Conservation (phyloP, 2,329 filamentous ascomycete species). For the Microcyclosporella mali region DNA sequence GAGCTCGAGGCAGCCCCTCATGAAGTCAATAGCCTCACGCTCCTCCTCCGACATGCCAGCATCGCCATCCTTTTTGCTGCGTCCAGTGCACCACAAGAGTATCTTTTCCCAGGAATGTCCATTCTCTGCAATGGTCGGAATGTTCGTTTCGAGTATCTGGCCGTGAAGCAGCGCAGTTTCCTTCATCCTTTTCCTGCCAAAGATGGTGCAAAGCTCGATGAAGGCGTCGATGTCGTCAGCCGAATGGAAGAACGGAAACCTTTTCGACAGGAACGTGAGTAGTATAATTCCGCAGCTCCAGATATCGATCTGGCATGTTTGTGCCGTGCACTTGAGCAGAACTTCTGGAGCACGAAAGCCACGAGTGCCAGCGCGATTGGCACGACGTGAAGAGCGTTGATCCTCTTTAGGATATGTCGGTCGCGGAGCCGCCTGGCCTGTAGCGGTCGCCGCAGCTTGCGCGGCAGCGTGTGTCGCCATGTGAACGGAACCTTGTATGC, state of each 20-base stretch:
- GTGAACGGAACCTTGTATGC: conserved; percentile 53
- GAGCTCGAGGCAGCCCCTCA: conserved; percentile 67
- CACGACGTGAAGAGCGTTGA: conserved; percentile 76
- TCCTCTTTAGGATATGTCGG: conserved; percentile 83
- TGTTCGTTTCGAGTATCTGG: conserved; percentile 83
- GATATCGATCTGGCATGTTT: conserved; percentile 86
- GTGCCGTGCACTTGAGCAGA: conserved; percentile 91
- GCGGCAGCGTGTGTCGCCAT: conserved; percentile 44
- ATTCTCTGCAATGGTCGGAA: conserved; percentile 78
- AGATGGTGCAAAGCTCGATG: conserved; percentile 95
- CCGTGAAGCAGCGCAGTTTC: conserved; percentile 77
- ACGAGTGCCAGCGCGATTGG: conserved; percentile 89
- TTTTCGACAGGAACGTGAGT: conserved; percentile 82
- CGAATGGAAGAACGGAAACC: conserved; percentile 98
- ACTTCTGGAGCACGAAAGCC: conserved; percentile 96
- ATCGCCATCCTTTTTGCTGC: conserved; percentile 49
- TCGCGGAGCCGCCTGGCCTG: conserved; percentile 30
- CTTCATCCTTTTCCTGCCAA: conserved; percentile 80
- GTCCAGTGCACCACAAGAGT: conserved; percentile 86
- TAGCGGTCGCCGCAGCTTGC: conserved; percentile 14
- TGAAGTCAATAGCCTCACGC: conserved; percentile 64
- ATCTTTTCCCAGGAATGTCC: conserved; percentile 91
- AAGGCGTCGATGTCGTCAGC: conserved; percentile 97
- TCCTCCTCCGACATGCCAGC: conserved; percentile 60
- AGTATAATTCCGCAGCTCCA: conserved; percentile 98